These are phyloP conservation scores for Metschnikowia gelsemii DNA, from an alignment of 805 yeast genomes.

Conservation along the genomic window DNA sequence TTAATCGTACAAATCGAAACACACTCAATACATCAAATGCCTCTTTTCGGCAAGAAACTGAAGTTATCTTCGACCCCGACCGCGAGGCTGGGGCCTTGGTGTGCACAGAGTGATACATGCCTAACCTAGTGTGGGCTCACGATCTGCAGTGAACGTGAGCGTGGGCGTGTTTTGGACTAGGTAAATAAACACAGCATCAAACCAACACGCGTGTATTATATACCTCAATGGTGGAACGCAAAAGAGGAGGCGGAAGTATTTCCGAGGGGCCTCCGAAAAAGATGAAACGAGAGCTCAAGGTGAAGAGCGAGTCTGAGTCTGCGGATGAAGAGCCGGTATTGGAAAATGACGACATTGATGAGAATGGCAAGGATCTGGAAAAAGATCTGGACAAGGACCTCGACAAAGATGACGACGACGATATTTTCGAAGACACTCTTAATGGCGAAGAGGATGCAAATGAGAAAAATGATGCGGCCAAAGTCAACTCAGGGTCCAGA, in stretches of 20 bases:
- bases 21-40: too few species aligned
- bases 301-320: conserved; percentile 25
- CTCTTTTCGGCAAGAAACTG: too few species aligned
- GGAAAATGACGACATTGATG: not conserved
- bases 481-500: conserved; percentile 6
- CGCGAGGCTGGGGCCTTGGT: too few species aligned
- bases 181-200: not conserved
- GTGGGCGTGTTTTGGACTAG: too few species aligned
- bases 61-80: too few species aligned
- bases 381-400: too few species aligned
- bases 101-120: too few species aligned
- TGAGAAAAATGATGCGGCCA: conserved; percentile 21
- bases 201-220: not conserved
- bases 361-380: too few species aligned
- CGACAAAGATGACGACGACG: conserved; percentile 11
- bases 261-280: conserved; percentile 28
- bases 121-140: too few species aligned
- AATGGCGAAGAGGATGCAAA: conserved; percentile 28
- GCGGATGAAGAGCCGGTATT: conserved; percentile 9
- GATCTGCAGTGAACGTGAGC: too few species aligned
- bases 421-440: conserved; percentile 14
- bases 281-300: conserved; percentile 19
- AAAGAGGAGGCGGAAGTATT: conserved; percentile 27
- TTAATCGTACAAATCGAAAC: too few species aligned
- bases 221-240: conserved; percentile 35